Percentiles rank a stretch among this genome's conserved stretches.
These are phyloP conservation scores for Oryza punctata DNA, from an alignment of 176 grass and related monocot genomes.

Conservation along the genomic window DNA sequence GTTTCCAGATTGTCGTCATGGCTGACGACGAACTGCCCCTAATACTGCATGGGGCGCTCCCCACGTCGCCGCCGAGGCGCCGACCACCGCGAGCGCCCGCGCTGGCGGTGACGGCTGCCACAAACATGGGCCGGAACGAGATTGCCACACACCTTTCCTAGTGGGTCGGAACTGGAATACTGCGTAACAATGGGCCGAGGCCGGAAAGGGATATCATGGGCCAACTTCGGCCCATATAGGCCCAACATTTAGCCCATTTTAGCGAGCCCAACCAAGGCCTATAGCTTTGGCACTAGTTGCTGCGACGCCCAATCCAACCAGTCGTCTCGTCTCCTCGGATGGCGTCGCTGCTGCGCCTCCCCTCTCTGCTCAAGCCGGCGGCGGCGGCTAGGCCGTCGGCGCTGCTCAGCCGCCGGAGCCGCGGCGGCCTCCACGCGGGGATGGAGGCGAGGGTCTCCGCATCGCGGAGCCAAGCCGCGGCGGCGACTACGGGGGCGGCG, in stretches of 20 bases:
- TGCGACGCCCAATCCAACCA: conserved; percentile 24
- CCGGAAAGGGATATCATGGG: neutral
- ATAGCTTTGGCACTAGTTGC: neutral
- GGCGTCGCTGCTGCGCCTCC: conserved; percentile 77
- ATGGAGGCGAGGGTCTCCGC: conserved; percentile 32
- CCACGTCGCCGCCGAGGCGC: too few relatives aligned
- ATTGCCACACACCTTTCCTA: too few relatives aligned
- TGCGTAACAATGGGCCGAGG: too few relatives aligned
- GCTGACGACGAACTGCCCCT: neutral
- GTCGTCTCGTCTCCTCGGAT: conserved; percentile 34
- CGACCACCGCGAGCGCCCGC: too few relatives aligned
- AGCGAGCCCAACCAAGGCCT: neutral
- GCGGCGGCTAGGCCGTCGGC: conserved; percentile 42
- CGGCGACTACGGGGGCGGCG: conserved; percentile 41
- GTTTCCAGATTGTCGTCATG: neutral
- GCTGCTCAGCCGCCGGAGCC: conserved; percentile 33
- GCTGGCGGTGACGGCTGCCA: too few relatives aligned
- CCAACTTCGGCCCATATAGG: neutral
- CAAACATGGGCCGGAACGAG: neutral
- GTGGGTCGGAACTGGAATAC: neutral
- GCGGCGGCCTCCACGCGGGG: neutral
- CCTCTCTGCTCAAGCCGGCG: conserved; percentile 57
- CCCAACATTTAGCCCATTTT: neutral
- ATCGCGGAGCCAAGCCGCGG: conserved; percentile 21
- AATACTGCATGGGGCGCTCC: neutral